Conservation (phyloP, 768 basidiomycete genomes). For the Auricularia cornea region DNA sequence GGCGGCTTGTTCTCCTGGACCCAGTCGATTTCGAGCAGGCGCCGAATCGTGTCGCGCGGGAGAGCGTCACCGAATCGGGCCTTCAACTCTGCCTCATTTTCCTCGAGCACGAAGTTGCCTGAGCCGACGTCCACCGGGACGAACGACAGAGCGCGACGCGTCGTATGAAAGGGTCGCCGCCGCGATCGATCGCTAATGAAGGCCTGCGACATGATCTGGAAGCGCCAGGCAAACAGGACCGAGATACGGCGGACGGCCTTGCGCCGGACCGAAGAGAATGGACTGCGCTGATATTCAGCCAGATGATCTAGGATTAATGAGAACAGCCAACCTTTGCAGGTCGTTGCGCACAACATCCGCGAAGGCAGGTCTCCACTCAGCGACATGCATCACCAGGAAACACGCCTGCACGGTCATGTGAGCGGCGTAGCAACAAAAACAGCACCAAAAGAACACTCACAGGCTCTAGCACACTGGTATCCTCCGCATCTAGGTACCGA, state of each 20-base stretch:
- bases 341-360: slow-evolving; percentile 45
- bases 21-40: slow-evolving; percentile 71
- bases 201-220: slow-evolving; percentile 56
- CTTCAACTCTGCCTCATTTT: slow-evolving; percentile 41
- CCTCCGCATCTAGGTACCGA: slow-evolving; percentile 33
- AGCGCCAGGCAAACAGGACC: slow-evolving; percentile 56
- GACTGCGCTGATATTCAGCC: too few species aligned
- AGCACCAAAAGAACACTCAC: slow-evolving; percentile 38
- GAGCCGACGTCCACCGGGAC: slow-evolving; percentile 70
- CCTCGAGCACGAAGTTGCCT: slow-evolving; percentile 44
- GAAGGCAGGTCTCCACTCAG: slow-evolving; percentile 49
- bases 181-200: slow-evolving; percentile 51
- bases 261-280: slow-evolving; percentile 39
- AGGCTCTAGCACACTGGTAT: slow-evolving; percentile 35
- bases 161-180: slow-evolving; percentile 58
- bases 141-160: slow-evolving; percentile 65
- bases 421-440: slow-evolving; percentile 3
- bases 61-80: slow-evolving; percentile 38
- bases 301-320: too few species aligned
- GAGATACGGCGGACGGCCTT: slow-evolving; percentile 48
- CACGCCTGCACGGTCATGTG: slow-evolving; percentile 28
- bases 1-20: slow-evolving; percentile 46
- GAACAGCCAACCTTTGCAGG: slow-evolving; percentile 39
- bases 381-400: slow-evolving; percentile 65
- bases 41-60: slow-evolving; percentile 55